Conservation (phyloP, 192 early-diverging fungal species). For the Phycomyces blakesleeanus region DNA sequence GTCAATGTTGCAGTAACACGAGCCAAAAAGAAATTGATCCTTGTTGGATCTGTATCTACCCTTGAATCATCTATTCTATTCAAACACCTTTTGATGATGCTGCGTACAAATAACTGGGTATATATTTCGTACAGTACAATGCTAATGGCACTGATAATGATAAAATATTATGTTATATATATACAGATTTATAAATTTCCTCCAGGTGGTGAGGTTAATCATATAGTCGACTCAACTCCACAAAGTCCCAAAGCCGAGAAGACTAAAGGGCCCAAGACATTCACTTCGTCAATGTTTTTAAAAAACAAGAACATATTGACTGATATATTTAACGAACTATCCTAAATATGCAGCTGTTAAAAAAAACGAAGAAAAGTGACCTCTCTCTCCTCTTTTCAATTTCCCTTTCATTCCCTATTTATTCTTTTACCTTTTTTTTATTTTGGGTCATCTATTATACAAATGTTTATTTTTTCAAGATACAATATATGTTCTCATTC, state of each 20-base stretch:
- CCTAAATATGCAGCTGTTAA: no score
- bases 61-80: conserved; percentile 56
- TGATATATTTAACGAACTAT: no score
- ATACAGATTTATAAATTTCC: neutral
- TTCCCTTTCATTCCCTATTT: no score
- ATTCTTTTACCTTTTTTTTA: no score
- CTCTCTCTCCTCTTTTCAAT: no score
- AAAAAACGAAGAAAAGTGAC: no score
- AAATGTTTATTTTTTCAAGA: no score
- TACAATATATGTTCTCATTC: no score
- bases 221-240: neutral
- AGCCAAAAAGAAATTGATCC: conserved; percentile 81
- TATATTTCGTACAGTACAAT: neutral
- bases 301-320: no score
- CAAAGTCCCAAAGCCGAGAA: neutral
- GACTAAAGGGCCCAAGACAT: neutral
- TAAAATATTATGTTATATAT: neutral
- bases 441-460: no score
- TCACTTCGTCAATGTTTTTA: no score
- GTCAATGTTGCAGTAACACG: conserved; percentile 94
- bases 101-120: conserved; percentile 41
- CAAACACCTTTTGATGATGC: conserved; percentile 46
- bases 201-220: neutral
- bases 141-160: neutral
- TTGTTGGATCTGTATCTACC: conserved; percentile 81